Evolutionary conservation across 768 basidiomycete species (phyloP).

Genomic region (Leccinum ochraceum): DNA sequence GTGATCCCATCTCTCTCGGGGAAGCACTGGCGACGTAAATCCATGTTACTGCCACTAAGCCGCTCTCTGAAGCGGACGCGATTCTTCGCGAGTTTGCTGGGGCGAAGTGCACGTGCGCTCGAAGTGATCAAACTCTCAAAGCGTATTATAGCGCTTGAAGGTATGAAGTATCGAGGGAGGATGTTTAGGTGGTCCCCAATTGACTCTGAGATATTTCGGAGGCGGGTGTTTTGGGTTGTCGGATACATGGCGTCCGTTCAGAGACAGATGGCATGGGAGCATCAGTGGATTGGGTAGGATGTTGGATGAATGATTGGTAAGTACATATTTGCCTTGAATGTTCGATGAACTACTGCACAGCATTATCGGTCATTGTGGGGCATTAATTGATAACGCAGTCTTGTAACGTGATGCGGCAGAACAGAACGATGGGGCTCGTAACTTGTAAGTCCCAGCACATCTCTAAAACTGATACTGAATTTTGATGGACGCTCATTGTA

Average conservation of each 20-base stretch:
- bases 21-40: conserved; percentile 41
- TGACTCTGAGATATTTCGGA: conserved; percentile 27
- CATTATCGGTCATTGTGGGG: too few relatives aligned
- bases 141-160: conserved; percentile 25
- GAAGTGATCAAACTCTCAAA: conserved; percentile 45
- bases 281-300: too few relatives aligned
- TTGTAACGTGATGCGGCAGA: too few relatives aligned
- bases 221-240: conserved; percentile 24
- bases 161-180: conserved; percentile 20
- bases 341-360: too few relatives aligned
- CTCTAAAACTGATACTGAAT: too few relatives aligned
- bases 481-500: too few relatives aligned
- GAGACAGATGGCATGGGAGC: conserved; percentile 15
- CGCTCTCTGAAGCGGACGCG: conserved; percentile 26
- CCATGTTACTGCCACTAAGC: conserved; percentile 6
- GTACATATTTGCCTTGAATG: too few relatives aligned
- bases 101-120: conserved; percentile 40
- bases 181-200: conserved; percentile 27
- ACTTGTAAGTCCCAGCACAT: too few relatives aligned
- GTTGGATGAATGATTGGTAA: neutral
- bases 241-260: conserved; percentile 17
- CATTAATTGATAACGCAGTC: too few relatives aligned
- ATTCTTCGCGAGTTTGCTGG: conserved; percentile 38
- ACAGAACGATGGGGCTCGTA: too few relatives aligned
- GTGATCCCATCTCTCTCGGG: conserved; percentile 50